Percentiles rank a stretch among this genome's conserved stretches.
Evolutionary conservation across 163 green algal species (phyloP).

Genomic region (Botryococcus braunii): DNA sequence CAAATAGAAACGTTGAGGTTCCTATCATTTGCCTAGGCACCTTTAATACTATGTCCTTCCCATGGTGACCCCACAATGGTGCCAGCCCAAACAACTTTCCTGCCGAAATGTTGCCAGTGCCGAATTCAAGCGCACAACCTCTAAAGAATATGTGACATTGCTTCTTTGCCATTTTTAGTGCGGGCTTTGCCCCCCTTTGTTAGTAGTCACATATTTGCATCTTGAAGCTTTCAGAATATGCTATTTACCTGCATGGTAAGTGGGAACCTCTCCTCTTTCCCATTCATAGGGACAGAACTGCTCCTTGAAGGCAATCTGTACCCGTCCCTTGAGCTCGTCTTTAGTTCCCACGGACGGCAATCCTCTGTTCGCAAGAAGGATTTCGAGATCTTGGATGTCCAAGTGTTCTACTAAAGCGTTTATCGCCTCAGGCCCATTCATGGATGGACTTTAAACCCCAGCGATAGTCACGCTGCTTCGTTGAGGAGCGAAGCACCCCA

Average conservation of each 20-base stretch:
- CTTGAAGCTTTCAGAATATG: not conserved
- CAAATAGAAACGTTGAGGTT: not conserved
- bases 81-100: too few species aligned
- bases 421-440: constrained; percentile 13
- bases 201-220: not conserved
- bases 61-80: too few species aligned
- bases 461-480: too few species aligned
- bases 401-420: constrained; percentile 19
- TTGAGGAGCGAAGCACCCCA: too few species aligned
- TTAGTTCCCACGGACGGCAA: constrained; percentile 18
- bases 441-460: too few species aligned
- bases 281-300: constrained; percentile 29
- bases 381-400: constrained; percentile 20
- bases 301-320: constrained; percentile 13
- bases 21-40: not conserved
- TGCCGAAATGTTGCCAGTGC: too few species aligned
- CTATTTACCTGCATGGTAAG: constrained; percentile 6
- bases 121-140: not conserved
- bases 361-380: constrained; percentile 22
- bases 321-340: constrained; percentile 14
- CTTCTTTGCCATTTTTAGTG: not conserved
- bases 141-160: not conserved
- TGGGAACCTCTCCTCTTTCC: constrained; percentile 14
- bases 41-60: not conserved
- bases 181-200: not conserved